A percentile compares a stretch with the other conserved stretches of the same genome.
phyloP scores from a whole-genome alignment of 2,329 filamentous ascomycete species.

The Xylogone sp. region DNA sequence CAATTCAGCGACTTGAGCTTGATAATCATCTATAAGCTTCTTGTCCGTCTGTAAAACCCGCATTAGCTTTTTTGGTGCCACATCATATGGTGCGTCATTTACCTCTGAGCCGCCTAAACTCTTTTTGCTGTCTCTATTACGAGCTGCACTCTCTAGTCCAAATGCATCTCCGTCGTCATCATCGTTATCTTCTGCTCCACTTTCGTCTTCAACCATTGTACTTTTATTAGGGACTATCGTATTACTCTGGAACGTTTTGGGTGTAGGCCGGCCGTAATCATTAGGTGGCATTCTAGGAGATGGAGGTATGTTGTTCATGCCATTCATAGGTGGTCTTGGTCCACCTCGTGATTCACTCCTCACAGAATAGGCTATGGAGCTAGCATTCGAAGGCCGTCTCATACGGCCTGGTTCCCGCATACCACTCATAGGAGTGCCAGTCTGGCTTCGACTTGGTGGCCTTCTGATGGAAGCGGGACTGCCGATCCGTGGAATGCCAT shows the following conservation, averaged over 20 bases:
- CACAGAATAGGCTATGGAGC: slow-evolving; percentile 43
- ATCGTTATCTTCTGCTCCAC: slow-evolving; percentile 44
- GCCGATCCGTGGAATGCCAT: slow-evolving; percentile 63
- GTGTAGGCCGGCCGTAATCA: slow-evolving; percentile 71
- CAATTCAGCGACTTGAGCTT: slow-evolving; percentile 70
- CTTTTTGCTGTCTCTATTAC: slow-evolving; percentile 33
- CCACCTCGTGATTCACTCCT: slow-evolving; percentile 29
- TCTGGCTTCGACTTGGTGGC: slow-evolving; percentile 50
- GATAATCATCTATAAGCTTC: slow-evolving; percentile 74
- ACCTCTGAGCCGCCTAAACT: slow-evolving; percentile 36
- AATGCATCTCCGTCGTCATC: slow-evolving; percentile 85
- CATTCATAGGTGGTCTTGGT: slow-evolving; percentile 35
- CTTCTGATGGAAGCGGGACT: slow-evolving; percentile 66
- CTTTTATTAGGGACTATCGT: slow-evolving; percentile 98
- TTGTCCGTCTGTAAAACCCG: slow-evolving; percentile 52
- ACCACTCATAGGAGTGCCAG: slow-evolving; percentile 58
- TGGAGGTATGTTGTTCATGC: slow-evolving; percentile 50
- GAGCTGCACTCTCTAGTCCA: slow-evolving; percentile 44
- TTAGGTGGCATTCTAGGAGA: slow-evolving; percentile 57
- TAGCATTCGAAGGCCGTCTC: slow-evolving; percentile 50
- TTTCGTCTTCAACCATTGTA: slow-evolving; percentile 92
- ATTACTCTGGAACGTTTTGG: slow-evolving; percentile 90
- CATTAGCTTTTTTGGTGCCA: slow-evolving; percentile 12
- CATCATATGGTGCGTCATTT: slow-evolving; percentile 12
- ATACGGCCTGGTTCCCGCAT: slow-evolving; percentile 42